These are phyloP conservation scores for Cystoderma amianthinum DNA, from an alignment of 768 basidiomycete genomes.

Conservation along the genomic window DNA sequence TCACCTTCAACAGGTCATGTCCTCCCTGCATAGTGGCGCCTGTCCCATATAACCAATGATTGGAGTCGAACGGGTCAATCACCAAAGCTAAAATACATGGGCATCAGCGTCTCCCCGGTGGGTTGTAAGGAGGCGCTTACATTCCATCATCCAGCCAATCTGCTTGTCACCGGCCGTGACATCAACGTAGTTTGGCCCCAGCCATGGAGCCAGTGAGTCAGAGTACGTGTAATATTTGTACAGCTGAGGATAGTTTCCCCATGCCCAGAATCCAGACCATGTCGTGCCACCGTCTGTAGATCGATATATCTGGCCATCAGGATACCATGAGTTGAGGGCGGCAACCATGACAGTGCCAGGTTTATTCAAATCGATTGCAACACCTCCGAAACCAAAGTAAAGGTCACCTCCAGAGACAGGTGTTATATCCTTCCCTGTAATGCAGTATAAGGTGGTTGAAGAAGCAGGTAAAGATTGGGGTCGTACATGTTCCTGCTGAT, in stretches of 20 bases:
- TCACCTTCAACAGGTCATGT: slow-evolving; percentile 38
- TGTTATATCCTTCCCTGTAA: slow-evolving; percentile 51
- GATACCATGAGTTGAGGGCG: slow-evolving; percentile 59
- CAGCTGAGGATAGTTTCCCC: slow-evolving; percentile 38
- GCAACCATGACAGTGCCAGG: slow-evolving; percentile 67
- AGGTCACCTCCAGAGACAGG: slow-evolving; percentile 52
- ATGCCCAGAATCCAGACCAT: slow-evolving; percentile 55
- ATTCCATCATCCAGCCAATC: slow-evolving; percentile 72
- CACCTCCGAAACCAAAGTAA: slow-evolving; percentile 57
- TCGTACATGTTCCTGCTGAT: slow-evolving; percentile 36
- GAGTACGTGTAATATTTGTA: slow-evolving; percentile 49
- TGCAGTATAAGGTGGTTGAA: not conserved
- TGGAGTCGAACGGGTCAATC: slow-evolving; percentile 62
- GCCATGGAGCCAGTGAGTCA: slow-evolving; percentile 51
- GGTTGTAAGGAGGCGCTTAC: slow-evolving; percentile 13
- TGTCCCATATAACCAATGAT: slow-evolving; percentile 70
- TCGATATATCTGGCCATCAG: slow-evolving; percentile 61
- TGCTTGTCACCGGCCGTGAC: slow-evolving; percentile 36
- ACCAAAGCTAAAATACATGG: slow-evolving; percentile 29
- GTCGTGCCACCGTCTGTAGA: slow-evolving; percentile 50
- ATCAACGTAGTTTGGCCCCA: slow-evolving; percentile 43
- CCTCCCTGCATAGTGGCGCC: slow-evolving; percentile 60
- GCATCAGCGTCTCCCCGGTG: not conserved
- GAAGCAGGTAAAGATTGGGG: not conserved
- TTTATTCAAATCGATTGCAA: slow-evolving; percentile 51